Evolutionary conservation across 805 yeast genomes (phyloP), one percentile per base, ranked within the genome.

Genomic region (Tetrapisispora nanseiensis): DNA sequence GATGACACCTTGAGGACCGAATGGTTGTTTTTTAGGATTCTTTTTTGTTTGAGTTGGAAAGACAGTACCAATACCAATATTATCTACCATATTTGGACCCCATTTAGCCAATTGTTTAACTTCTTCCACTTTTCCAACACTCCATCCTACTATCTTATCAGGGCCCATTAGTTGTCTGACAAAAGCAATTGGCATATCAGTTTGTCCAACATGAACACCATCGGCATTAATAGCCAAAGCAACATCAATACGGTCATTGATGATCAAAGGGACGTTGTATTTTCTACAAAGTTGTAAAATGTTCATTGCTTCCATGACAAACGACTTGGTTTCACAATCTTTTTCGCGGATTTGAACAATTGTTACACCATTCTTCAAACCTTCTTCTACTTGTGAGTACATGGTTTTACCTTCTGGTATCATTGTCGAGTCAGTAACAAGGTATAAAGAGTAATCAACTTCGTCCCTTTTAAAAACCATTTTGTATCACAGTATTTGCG

Each of bases 171-270:
- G 54, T 51, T 66, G 55, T 29, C 96, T 63, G 1, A 76, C 92
- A 30, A 70, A 51, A 1, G 52, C 51, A 7, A 62, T 62, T 3
- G 68, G 66, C 85, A 87, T 84, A 56, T 87, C 97, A 41, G 80
- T 87, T 59, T 87, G 96, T 0, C 97, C 97, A 18, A 87, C 85
- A 65, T 87, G 97, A 8, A 89, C 81, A 28, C 95, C 95, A 48
- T 86, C 95, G 2, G 95, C 95, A 51, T 75, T 92, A 43, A 86
- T 70, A 0, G 96, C 96, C 34, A 89, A 64, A 0, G 95, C 96
- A 11, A 89, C 86, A 56, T 87, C 97, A 2, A 86, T 72, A 40
- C 96, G 66, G 55, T 87, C 96, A 51, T 87, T 86, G 55, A 87
- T 86, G 27, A 87, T 75, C 49, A 87, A 66, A 0, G 96, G 96